Base-by-base conservation (phyloP, 1,284 basidiomycete species). In the Apiotrichum akiyoshidainum region DNA sequence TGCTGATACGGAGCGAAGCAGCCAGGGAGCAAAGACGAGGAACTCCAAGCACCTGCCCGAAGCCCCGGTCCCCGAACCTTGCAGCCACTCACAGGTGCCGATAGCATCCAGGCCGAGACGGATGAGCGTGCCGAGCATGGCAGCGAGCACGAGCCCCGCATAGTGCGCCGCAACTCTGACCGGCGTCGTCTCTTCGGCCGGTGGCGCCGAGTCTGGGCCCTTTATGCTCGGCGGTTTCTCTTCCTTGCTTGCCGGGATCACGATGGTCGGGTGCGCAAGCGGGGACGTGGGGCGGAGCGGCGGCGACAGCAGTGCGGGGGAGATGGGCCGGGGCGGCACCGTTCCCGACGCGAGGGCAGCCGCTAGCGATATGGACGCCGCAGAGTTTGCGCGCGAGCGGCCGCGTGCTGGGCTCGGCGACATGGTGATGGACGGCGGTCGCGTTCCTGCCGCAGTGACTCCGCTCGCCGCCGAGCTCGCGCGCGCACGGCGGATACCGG, bases 41-140 rank as follows among this genome's bases (percentile, higher is more conserved):
- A n/a, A n/a, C n/a, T n/a, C n/a, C n/a, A n/a, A n/a, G n/a, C n/a
- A n/a, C n/a, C n/a, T n/a, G n/a, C n/a, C n/a, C n/a, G n/a, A n/a
- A n/a, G n/a, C n/a, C n/a, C n/a, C n/a, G n/a, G n/a, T n/a, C n/a
- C n/a, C n/a, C n/a, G n/a, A n/a, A n/a, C n/a, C n/a, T n/a, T n/a
- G n/a, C n/a, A n/a, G n/a, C 26, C 3, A 69, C 74, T 67, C 42
- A 78, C 75, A 78, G 7, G 58, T 64, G 14, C 82, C 82, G 39
- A 94, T 78, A 0, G 88, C 87, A 40, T 83, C 74, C 11, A 94
- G 72, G 1, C 92, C 91, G 2, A 93, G 78, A 31, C 91, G 82
- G 16, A 86, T 84, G 19, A 94, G 83, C 12, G 85, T 81, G n/a
- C 91, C 91, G 41, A 93, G 80, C 58, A 92, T 84, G 21, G 88